Evolutionary conservation across 2,329 filamentous ascomycete species (phyloP), one percentile per base, ranked within the genome.

Genomic region (Xylariaceae sp.): DNA sequence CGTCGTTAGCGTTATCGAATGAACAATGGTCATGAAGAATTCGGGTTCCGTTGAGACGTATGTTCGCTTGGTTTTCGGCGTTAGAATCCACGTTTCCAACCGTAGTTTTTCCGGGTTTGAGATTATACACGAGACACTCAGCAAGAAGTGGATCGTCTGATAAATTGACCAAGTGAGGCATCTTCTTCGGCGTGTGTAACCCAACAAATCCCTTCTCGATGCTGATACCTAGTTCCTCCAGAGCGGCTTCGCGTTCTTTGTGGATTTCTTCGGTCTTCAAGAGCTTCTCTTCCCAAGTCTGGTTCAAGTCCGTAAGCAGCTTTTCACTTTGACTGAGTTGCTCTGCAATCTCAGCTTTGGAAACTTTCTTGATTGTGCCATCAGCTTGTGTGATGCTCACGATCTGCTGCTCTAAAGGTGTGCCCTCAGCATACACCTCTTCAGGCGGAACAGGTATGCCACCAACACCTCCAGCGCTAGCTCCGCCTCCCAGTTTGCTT

Each of bases 181-280:
- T 98, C 70, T 96, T 96, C 72, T 98, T 98, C 1, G 93, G 93
- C 17, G 91, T 97, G 49, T 89, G 92, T 50, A 98, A 73, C 12
- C 93, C 93, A 50, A 98, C 85, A 61, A 96, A 96, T 6, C 93
- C 93, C 67, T 98, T 98, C 64, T 98, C 93, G 55, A 98, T 98
- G 67, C 91, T 97, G 68, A 98, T 97, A 54, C 93, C 93, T 35
- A 98, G 78, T 65, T 98, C 93, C 70, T 98, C 93, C 37, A 98
- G 73, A 8, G 93, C 93, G 38, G 90, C 83, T 67, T 98, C 93
- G 55, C 93, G 83, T 68, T 98, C 93, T 64, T 95, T 96, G 73
- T 98, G 93, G 44, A 98, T 97, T 57, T 92, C 83, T 65, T 98
- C 93, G 0, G 93, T 98, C 70, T 94, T 96, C 54, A 82, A 78